A percentile compares a stretch with the other conserved stretches of the same genome.
Evolutionary conservation across 1,139 yeast genomes (phyloP).

Genomic region (Suhomyces guaymorum): DNA sequence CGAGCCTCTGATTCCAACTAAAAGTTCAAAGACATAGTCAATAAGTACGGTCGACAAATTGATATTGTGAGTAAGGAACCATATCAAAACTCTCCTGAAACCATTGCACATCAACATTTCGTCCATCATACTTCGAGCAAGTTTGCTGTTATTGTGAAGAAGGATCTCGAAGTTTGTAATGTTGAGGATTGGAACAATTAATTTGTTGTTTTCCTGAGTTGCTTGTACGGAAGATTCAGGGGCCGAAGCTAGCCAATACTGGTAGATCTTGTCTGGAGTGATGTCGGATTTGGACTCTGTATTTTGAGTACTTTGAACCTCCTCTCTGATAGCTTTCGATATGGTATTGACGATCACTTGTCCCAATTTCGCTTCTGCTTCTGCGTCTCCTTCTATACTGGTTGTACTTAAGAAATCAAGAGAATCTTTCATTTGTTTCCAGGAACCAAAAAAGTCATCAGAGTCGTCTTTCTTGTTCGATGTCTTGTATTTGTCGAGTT

Average conservation of each 20-base stretch:
- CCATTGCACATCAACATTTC: conserved; percentile 70
- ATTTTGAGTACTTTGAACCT: conserved; percentile 13
- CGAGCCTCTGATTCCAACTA: conserved; percentile 55
- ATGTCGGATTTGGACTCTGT: conserved; percentile 24
- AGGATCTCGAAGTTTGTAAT: conserved; percentile 41
- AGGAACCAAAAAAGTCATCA: conserved; percentile 30
- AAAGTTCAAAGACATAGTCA: conserved; percentile 62
- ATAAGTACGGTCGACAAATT: conserved; percentile 51
- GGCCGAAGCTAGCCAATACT: conserved; percentile 41
- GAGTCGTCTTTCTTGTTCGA: conserved; percentile 24
- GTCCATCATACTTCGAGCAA: conserved; percentile 59
- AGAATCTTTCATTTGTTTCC: conserved; percentile 32
- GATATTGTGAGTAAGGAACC: conserved; percentile 64
- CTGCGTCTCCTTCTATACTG: conserved; percentile 28
- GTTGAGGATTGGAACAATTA: conserved; percentile 43
- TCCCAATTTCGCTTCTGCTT: conserved; percentile 35
- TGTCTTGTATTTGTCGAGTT: conserved; percentile 18
- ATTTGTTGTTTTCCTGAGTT: conserved; percentile 30
- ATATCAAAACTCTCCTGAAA: conserved; percentile 59
- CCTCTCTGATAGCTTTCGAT: conserved; percentile 51
- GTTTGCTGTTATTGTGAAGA: conserved; percentile 36
- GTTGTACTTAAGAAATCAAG: conserved; percentile 31
- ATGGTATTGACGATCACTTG: conserved; percentile 48
- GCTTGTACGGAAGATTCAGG: conserved; percentile 26
- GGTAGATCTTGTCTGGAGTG: conserved; percentile 53